A percentile compares a stretch with the other conserved stretches of the same genome.
Evolutionary conservation across 179 eudicot species (phyloP).

Genomic region (Corrigiola litoralis): DNA sequence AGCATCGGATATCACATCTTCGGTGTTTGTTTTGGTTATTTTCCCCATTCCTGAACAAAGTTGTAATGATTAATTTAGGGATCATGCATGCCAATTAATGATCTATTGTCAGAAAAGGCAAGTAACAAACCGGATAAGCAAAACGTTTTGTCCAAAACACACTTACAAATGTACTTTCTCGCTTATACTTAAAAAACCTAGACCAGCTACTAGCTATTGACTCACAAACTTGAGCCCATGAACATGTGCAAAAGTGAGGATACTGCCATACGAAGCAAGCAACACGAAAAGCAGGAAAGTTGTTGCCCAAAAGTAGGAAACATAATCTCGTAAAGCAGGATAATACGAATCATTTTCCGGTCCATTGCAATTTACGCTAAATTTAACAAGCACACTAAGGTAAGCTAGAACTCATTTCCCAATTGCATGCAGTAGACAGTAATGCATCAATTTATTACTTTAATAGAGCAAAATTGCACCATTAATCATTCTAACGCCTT

Average conservation of each 20-base stretch:
- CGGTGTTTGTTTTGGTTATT: not conserved
- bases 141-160: not conserved
- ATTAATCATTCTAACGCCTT: too few species aligned
- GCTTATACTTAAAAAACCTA: not conserved
- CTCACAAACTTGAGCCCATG: too few species aligned
- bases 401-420: too few species aligned
- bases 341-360: too few species aligned
- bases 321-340: not conserved
- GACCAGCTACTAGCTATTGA: too few species aligned
- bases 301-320: not conserved
- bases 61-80: not conserved
- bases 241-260: too few species aligned
- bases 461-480: too few species aligned
- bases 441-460: too few species aligned
- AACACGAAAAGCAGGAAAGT: not conserved
- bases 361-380: too few species aligned
- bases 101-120: not conserved
- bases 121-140: not conserved
- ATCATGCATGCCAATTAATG: not conserved
- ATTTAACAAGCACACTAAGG: too few species aligned
- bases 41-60: slow-evolving; percentile 13
- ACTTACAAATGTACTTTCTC: too few species aligned
- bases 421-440: not conserved
- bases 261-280: too few species aligned
- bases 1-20: not conserved